Base-by-base conservation (phyloP, 495 filamentous ascomycete species). In the Penicillium lagena region DNA sequence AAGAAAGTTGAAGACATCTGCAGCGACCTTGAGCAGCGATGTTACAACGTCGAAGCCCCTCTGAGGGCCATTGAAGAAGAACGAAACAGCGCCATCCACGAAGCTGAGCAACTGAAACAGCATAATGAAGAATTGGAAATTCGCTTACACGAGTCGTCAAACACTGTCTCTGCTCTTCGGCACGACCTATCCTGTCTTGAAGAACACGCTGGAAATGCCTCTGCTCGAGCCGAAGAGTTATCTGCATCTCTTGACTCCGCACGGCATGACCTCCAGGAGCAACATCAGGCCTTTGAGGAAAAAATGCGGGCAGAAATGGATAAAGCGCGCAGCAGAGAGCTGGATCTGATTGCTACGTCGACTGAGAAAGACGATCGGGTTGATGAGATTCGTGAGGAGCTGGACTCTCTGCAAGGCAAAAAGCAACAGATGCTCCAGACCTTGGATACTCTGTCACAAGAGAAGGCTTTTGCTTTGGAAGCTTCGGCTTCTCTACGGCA, bases 1-100 rank as follows among this genome's bases (percentile, higher is more conserved):
- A 63, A 64, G 15, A 71, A 66, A 31, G 61, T 81, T 7, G 70
- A 71, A 35, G 63, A 71, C 12, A 62, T 73, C 12, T 82, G 78
- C 49, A 63, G 66, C 12, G 76, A 82, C 37, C 63, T 82, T 6
- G 79, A 83, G 45, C 59, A 62, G 38, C 68, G 79, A 12, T 81
- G 78, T 43, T 59, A 64, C 10, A 61, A 66, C 28, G 58, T 67
- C 2, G 78, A 81, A 55, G 58, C 51, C 10, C 78, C 78, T 6
- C 50, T 80, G 7, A 63, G 61, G 12, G 56, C 55, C 11, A 70
- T 72, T 31, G 64, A 70, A 47, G 52, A 66, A 48, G 66, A 74
- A 39, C 60, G 73, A 10, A 58, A 72, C 15, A 58, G 59, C n/a
- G 35, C 70, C 0, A 54, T 55, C 14, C 12, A 29, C 0, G 60